These are phyloP conservation scores for Suhomyces kilbournensis DNA, from an alignment of 805 yeast genomes.

Conservation along the genomic window DNA sequence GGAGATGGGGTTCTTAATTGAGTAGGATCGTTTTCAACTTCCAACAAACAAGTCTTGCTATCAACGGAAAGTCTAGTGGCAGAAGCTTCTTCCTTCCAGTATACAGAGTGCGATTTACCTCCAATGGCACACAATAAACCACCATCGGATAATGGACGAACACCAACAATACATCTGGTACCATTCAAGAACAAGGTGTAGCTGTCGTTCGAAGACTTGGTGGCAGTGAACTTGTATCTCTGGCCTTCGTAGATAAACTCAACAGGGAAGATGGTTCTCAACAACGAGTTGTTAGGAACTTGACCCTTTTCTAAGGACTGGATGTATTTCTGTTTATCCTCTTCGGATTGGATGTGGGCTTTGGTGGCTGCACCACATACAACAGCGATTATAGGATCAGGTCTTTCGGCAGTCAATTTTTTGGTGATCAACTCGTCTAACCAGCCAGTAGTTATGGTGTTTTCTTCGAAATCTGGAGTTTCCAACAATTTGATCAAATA, in stretches of 20 bases:
- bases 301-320: constrained; percentile 91
- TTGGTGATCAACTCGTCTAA: constrained; percentile 92
- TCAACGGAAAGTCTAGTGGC: constrained; percentile 95
- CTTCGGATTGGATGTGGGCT: constrained; percentile 78
- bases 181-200: constrained; percentile 93
- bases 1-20: constrained; percentile 98
- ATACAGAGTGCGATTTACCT: constrained; percentile 91
- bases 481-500: constrained; percentile 91
- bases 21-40: constrained; percentile 96
- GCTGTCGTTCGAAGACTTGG: constrained; percentile 80
- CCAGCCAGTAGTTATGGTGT: constrained; percentile 99
- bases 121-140: constrained; percentile 84
- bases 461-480: constrained; percentile 94
- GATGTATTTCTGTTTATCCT: constrained; percentile 64
- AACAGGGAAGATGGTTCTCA: constrained; percentile 86
- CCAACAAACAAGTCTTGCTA: constrained; percentile 89
- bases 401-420: constrained; percentile 95
- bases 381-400: constrained; percentile 86
- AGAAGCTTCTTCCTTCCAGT: constrained; percentile 97
- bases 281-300: constrained; percentile 76
- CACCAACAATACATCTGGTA: constrained; percentile 83
- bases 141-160: constrained; percentile 88
- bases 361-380: constrained; percentile 98
- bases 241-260: constrained; percentile 95
- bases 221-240: constrained; percentile 92